Percentiles rank a stretch among this genome's conserved stretches.
These are phyloP conservation scores for Nothophytophthora sp. DNA, from an alignment of 352 stramenopile genomes.

Conservation along the genomic window DNA sequence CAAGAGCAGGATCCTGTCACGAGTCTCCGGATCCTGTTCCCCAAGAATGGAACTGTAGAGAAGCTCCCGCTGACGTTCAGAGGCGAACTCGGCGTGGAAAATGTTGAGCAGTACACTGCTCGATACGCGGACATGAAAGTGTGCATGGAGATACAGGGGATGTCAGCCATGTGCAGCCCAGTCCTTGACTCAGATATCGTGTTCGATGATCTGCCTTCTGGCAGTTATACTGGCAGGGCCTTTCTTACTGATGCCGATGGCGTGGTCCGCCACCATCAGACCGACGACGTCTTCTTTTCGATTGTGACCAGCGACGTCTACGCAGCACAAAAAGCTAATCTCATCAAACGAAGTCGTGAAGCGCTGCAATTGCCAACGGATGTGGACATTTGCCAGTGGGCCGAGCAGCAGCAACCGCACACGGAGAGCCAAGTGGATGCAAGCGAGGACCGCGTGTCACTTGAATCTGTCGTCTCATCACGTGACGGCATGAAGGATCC, in stretches of 20 bases:
- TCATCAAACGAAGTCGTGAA: too few relatives aligned
- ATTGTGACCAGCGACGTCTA: too few relatives aligned
- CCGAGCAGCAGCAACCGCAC: not conserved
- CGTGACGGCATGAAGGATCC: not conserved
- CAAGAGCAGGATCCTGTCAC: slow-evolving; percentile 1
- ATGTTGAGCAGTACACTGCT: not conserved
- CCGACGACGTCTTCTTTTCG: too few relatives aligned
- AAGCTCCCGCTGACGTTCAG: slow-evolving; percentile 1
- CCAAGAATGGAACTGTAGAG: not conserved
- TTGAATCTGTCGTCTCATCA: not conserved
- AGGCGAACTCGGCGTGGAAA: not conserved
- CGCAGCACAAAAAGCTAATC: too few relatives aligned
- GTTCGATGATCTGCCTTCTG: slow-evolving; percentile 1
- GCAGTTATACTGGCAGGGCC: too few relatives aligned
- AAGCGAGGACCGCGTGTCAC: too few relatives aligned
- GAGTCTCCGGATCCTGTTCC: not conserved
- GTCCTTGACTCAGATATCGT: slow-evolving; percentile 2
- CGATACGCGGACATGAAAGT: not conserved
- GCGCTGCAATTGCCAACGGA: too few relatives aligned
- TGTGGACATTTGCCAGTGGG: slow-evolving; percentile 4
- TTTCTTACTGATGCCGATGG: too few relatives aligned
- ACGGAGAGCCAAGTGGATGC: not conserved
- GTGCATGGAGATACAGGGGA: slow-evolving; percentile 2
- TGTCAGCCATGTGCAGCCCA: not conserved
- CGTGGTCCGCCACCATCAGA: too few relatives aligned